These are phyloP conservation scores for Podila epigama DNA, from an alignment of 192 early-diverging fungal genomes.

Conservation along the genomic window DNA sequence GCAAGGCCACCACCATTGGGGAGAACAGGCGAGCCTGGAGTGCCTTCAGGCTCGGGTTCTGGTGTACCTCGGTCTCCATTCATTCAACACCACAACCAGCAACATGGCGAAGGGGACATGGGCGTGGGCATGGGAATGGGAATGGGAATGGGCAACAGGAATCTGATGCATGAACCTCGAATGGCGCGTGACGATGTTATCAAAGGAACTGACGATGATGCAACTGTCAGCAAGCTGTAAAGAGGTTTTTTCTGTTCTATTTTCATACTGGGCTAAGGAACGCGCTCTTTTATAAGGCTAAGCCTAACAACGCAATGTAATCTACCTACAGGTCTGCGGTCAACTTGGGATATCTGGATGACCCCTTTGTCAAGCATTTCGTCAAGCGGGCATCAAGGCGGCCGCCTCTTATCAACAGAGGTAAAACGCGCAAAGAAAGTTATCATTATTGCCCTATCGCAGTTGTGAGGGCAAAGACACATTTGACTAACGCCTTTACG, in stretches of 20 bases:
- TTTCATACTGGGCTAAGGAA: not conserved
- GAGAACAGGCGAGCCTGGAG: not conserved
- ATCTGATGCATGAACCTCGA: constrained; percentile 2
- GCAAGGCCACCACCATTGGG: constrained; percentile 2
- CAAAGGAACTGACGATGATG: constrained; percentile 93
- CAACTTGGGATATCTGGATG: constrained; percentile 79
- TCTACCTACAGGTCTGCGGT: constrained; percentile 74
- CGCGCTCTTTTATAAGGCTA: no score
- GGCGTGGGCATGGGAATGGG: not conserved
- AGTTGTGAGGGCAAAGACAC: not conserved
- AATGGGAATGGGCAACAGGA: not conserved
- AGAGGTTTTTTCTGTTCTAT: constrained; percentile 8
- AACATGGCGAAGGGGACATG: no score
- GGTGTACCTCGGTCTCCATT: not conserved
- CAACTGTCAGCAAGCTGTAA: constrained; percentile 83
- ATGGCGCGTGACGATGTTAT: constrained; percentile 70
- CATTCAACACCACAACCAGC: not conserved
- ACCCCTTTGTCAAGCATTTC: constrained; percentile 85
- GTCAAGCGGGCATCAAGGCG: constrained; percentile 74
- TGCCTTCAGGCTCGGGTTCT: not conserved
- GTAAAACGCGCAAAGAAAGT: no score
- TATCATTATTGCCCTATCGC: no score
- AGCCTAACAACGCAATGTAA: no score
- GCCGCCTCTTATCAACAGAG: constrained; percentile 94
- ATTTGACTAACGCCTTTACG: not conserved